These are phyloP conservation scores for Phytophthora capsici DNA, from an alignment of 352 stramenopile genomes.

Conservation along the genomic window DNA sequence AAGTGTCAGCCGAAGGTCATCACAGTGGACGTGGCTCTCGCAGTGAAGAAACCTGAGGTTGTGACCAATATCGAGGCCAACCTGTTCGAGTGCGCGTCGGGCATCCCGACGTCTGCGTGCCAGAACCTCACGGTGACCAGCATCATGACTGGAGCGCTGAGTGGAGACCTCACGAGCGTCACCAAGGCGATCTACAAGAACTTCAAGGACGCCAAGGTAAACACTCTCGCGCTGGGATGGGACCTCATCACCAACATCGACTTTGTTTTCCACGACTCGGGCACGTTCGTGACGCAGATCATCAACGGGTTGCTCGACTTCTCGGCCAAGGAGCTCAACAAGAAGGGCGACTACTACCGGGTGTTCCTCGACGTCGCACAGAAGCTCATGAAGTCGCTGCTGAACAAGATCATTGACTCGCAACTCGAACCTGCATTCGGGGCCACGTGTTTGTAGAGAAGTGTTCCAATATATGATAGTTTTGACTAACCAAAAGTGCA, in stretches of 20 bases:
- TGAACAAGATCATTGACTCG: conserved; percentile 58
- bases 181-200: conserved; percentile 43
- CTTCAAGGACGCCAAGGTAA: conserved; percentile 48
- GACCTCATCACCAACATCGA: conserved; percentile 52
- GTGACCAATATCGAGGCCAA: conserved; percentile 43
- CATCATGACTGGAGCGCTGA: conserved; percentile 46
- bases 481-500: not conserved
- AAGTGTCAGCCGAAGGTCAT: conserved; percentile 48
- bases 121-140: conserved; percentile 54
- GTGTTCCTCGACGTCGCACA: conserved; percentile 44
- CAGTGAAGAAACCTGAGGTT: conserved; percentile 42
- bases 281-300: conserved; percentile 47
- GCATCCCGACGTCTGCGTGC: conserved; percentile 44
- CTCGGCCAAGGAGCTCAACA: conserved; percentile 57
- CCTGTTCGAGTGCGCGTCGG: conserved; percentile 44
- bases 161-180: conserved; percentile 29
- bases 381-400: conserved; percentile 49
- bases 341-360: conserved; percentile 64
- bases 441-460: conserved; percentile 46
- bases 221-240: conserved; percentile 40
- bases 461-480: conserved; percentile 10
- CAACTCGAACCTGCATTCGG: conserved; percentile 58
- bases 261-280: conserved; percentile 51
- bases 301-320: conserved; percentile 57
- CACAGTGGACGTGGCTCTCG: conserved; percentile 45